Conservation (phyloP, 2,329 filamentous ascomycete species). For the Ceratocystis alfenasii region DNA sequence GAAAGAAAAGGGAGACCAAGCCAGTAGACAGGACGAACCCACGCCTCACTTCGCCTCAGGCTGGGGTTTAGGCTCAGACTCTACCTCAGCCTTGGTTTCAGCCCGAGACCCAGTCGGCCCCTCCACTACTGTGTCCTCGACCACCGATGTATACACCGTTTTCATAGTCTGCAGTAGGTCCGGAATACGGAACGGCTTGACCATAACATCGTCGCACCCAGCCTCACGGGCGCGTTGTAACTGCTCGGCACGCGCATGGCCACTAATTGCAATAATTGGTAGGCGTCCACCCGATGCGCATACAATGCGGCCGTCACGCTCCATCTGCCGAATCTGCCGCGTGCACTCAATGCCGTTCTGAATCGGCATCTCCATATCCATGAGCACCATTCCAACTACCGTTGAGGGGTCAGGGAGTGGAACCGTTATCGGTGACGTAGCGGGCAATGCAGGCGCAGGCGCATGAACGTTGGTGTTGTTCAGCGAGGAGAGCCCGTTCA, state of each 20-base stretch:
- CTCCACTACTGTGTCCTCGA: constrained; percentile 9
- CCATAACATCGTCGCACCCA: constrained; percentile 52
- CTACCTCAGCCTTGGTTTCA: constrained; percentile 3
- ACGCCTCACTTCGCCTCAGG: background rate
- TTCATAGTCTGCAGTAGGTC: constrained; percentile 50
- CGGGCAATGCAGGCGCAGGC: background rate
- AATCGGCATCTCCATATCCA: constrained; percentile 68
- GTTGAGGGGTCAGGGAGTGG: background rate
- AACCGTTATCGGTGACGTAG: background rate
- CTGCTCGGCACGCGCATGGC: constrained; percentile 55
- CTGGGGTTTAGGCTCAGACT: background rate
- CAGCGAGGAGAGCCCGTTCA: background rate
- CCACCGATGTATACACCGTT: constrained; percentile 32
- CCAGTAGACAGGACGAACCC: background rate
- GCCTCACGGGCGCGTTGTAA: constrained; percentile 39
- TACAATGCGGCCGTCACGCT: constrained; percentile 41
- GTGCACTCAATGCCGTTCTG: constrained; percentile 60
- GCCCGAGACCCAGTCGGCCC: background rate
- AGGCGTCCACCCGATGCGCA: constrained; percentile 38
- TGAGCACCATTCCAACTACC: constrained; percentile 49
- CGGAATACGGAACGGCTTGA: constrained; percentile 58
- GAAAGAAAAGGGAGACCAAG: background rate
- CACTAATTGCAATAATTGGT: constrained; percentile 55
- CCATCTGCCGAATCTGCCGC: constrained; percentile 49
- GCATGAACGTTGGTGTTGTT: background rate